These are phyloP conservation scores for Apophysomyces ossiformis DNA, from an alignment of 371 early-diverging fungal genomes.

Conservation along the genomic window DNA sequence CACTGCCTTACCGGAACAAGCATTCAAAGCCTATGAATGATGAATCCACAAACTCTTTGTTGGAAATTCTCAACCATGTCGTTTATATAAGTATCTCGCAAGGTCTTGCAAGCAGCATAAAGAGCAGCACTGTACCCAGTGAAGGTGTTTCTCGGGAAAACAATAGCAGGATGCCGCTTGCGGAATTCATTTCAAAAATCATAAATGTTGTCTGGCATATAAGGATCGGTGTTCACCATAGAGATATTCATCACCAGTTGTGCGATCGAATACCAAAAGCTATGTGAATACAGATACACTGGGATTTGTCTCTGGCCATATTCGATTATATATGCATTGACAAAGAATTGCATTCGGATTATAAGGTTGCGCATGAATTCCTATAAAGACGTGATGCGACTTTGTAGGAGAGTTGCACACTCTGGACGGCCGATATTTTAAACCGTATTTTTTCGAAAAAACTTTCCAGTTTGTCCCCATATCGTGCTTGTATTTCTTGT, in stretches of 20 bases:
- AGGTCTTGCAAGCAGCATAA: too few species aligned
- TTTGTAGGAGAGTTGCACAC: not conserved
- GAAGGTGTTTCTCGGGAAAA: not conserved
- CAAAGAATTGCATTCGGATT: not conserved
- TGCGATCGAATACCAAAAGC: not conserved
- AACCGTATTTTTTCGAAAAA: not conserved
- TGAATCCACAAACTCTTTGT: not conserved
- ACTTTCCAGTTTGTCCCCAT: not conserved
- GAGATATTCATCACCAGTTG: not conserved
- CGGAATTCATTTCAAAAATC: constrained; percentile 37
- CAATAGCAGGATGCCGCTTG: not conserved
- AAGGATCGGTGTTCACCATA: not conserved
- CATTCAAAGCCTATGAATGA: not conserved
- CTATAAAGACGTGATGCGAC: not conserved
- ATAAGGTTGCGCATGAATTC: not conserved
- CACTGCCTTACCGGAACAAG: not conserved
- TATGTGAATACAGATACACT: not conserved
- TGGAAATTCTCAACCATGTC: too few species aligned
- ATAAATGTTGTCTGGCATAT: constrained; percentile 50
- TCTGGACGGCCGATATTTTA: not conserved
- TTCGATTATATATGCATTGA: not conserved
- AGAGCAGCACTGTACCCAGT: too few species aligned
- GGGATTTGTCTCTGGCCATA: not conserved
- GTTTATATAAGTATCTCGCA: too few species aligned
- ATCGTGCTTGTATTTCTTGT: not conserved